phyloP scores from a whole-genome alignment of 176 grass and related monocot genomes.

The Ensete glaucum region DNA sequence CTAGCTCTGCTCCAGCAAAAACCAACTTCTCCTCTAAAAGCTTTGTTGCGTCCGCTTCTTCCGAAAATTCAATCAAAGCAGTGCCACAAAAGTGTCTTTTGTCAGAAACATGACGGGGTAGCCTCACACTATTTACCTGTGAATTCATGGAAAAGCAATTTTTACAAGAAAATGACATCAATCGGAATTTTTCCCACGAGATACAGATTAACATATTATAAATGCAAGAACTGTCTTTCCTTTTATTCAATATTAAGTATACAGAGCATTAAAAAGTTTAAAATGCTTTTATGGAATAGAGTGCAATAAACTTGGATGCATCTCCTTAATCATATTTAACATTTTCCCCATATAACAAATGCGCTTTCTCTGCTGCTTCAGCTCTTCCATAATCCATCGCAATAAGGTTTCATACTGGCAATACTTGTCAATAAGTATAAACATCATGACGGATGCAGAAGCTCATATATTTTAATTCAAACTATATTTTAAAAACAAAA shows the following conservation, averaged over 20 bases:
- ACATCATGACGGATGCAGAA: too few species aligned
- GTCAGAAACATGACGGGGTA: slow-evolving; percentile 67
- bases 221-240: neutral
- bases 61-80: slow-evolving; percentile 86
- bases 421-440: too few species aligned
- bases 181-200: too few species aligned
- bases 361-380: too few species aligned
- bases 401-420: too few species aligned
- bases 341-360: too few species aligned
- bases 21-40: slow-evolving; percentile 37
- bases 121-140: slow-evolving; percentile 91
- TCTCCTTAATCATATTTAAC: too few species aligned
- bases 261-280: neutral
- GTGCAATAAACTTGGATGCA: too few species aligned
- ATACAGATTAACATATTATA: neutral
- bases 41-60: slow-evolving; percentile 70
- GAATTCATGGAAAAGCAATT: slow-evolving; percentile 6
- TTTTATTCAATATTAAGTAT: neutral
- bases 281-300: too few species aligned
- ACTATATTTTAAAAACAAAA: too few species aligned
- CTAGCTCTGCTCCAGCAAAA: slow-evolving; percentile 56
- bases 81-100: slow-evolving; percentile 65
- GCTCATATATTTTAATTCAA: too few species aligned
- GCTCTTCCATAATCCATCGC: too few species aligned
- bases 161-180: neutral